Conservation (phyloP, 176 grass and related monocot species). For the Triticum monococcum region DNA sequence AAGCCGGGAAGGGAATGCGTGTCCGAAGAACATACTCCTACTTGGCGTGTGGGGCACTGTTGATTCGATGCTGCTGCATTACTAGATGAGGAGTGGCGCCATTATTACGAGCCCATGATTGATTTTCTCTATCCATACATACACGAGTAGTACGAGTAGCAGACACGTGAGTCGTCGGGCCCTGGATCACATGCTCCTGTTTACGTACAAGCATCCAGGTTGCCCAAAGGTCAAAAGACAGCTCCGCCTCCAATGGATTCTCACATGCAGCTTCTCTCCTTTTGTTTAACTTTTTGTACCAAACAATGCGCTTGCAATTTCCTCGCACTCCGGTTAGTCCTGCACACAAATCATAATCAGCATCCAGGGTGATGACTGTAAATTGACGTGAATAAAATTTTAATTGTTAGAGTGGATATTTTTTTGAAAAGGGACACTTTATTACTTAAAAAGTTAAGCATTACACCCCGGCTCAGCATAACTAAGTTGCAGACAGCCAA, state of each 20-base stretch:
- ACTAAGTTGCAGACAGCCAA: too few relatives aligned
- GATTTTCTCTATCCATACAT: not conserved
- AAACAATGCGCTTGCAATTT: too few relatives aligned
- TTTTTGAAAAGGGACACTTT: too few relatives aligned
- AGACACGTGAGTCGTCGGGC: constrained; percentile 16
- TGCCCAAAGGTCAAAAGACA: constrained; percentile 43
- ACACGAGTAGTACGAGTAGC: not conserved
- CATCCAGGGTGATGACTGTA: too few relatives aligned
- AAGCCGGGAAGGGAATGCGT: not conserved
- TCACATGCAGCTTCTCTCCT: not conserved
- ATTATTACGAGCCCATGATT: constrained; percentile 10
- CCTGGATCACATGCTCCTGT: constrained; percentile 34
- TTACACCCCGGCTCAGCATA: too few relatives aligned
- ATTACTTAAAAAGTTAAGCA: too few relatives aligned
- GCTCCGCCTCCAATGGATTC: not conserved
- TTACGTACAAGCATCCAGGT: not conserved
- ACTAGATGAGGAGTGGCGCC: not conserved
- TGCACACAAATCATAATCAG: too few relatives aligned
- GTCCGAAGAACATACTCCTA: not conserved
- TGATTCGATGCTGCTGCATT: constrained; percentile 8
- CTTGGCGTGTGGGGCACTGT: not conserved
- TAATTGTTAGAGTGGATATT: too few relatives aligned
- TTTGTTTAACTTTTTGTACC: too few relatives aligned
- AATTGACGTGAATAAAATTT: too few relatives aligned
- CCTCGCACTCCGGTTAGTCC: too few relatives aligned